Percentiles rank a stretch among this genome's conserved stretches.
These are phyloP conservation scores for Hyphodiscus hymeniophilus DNA, from an alignment of 495 filamentous ascomycete species.

Conservation along the genomic window DNA sequence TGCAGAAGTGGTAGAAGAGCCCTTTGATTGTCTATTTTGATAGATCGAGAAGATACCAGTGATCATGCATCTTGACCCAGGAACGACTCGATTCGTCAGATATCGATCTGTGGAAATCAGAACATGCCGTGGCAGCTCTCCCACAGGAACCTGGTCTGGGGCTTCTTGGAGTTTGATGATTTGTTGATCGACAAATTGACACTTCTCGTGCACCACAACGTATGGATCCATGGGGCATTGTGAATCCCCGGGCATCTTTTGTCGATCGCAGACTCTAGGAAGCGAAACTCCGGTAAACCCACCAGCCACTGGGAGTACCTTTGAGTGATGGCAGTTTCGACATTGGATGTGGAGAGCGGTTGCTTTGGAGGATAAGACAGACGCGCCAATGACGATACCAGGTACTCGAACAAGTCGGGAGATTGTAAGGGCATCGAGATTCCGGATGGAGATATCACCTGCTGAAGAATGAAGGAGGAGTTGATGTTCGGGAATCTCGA, in stretches of 20 bases:
- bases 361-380: constrained; percentile 92
- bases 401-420: constrained; percentile 93
- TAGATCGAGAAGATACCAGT: constrained; percentile 99
- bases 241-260: constrained; percentile 38
- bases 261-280: constrained; percentile 62
- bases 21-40: constrained; percentile 80
- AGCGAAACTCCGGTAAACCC: constrained; percentile 83
- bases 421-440: constrained; percentile 86
- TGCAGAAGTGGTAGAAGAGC: constrained; percentile 58
- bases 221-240: constrained; percentile 91
- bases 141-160: constrained; percentile 95
- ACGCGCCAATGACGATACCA: constrained; percentile 96
- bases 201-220: constrained; percentile 89
- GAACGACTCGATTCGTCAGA: constrained; percentile 90
- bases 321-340: constrained; percentile 69
- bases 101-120: constrained; percentile 93
- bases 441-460: constrained; percentile 85
- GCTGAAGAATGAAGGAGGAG: constrained; percentile 90
- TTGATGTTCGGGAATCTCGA: constrained; percentile 80
- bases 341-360: constrained; percentile 83
- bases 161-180: constrained; percentile 98
- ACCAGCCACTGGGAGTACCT: constrained; percentile 63
- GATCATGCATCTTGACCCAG: constrained; percentile 86
- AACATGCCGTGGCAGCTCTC: constrained; percentile 91
- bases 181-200: constrained; percentile 94